Base-by-base conservation (phyloP, 257 asterid species). In the Coffea canephora region DNA sequence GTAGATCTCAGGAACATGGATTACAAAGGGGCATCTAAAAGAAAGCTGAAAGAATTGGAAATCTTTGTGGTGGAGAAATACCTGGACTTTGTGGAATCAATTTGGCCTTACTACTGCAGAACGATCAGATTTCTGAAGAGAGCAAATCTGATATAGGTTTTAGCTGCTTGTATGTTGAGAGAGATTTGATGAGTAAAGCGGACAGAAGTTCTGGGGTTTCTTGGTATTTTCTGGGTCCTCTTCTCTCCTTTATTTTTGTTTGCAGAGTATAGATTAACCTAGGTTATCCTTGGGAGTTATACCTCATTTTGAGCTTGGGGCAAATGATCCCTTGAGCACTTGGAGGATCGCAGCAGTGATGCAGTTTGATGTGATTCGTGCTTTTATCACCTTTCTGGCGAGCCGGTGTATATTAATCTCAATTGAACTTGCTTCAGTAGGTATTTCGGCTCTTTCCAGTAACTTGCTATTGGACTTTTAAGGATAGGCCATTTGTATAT, bases 71-170 rank as follows among this genome's bases (percentile, higher is more conserved):
- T 77, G 81, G 98, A 91, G 82, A 90, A 85, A 71, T 87, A 87
- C 83, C 79, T 95, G 82, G 99, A 95, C 84, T 86, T 78, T 77
- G 57, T 89, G 18, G 97, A 89, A 83, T 87, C 86, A 8, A 82
- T 92, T 75, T 91, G 99, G 99, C 99, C 99, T 6, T 87, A 67
- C 79, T 91, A 91, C 81, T 85, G 90, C 88, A 82, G 94, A 84
- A 87, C 92, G 39, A 83, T 86, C 83, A 89, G 99, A 83, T 84
- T 90, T 82, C 69, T 95, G 88, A 95, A 91, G 95, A 91, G 88
- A 81, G 95, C 96, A 50, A 89, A 95, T 82, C 80, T 93, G 13
- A 79, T 95, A 77, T 95, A 89, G 87, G 36, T 59, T 59, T 49
- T 39, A 74, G 66, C 25, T 57, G 66, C 34, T 52, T 68, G 68